A percentile compares a stretch with the other conserved stretches of the same genome.
These are phyloP conservation scores for Populus hybrid DNA, from an alignment of 441 rosid genomes.

Conservation along the genomic window DNA sequence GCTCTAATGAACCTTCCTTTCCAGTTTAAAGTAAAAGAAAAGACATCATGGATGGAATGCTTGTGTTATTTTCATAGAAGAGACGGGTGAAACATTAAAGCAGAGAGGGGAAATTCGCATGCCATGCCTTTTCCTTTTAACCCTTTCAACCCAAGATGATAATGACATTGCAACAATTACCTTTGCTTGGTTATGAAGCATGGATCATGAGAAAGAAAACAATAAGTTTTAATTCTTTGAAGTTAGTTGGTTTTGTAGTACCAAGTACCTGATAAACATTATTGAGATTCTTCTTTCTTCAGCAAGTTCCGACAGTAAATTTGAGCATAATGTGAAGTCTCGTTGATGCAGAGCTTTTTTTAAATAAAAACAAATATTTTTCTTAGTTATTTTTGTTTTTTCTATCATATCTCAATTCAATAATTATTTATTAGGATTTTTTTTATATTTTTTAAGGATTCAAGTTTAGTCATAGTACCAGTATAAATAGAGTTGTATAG, in stretches of 20 bases:
- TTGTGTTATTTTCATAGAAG: not conserved
- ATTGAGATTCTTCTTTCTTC: not conserved
- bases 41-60: not conserved
- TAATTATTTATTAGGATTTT: no score
- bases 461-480: no score
- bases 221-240: not conserved
- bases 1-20: not conserved
- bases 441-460: no score
- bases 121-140: not conserved
- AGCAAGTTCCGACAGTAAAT: not conserved
- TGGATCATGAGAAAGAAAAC: not conserved
- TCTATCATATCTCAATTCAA: no score
- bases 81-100: not conserved
- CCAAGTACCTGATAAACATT: not conserved
- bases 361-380: no score
- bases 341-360: not conserved
- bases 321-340: not conserved
- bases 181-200: not conserved
- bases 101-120: not conserved
- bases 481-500: no score
- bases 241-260: not conserved
- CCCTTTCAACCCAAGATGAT: not conserved
- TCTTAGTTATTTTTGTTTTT: no score
- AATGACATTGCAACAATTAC: conserved; percentile 1
- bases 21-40: conserved; percentile 3